Conservation (phyloP, 2,329 filamentous ascomycete species). For the Raffaelea ambrosiae region DNA sequence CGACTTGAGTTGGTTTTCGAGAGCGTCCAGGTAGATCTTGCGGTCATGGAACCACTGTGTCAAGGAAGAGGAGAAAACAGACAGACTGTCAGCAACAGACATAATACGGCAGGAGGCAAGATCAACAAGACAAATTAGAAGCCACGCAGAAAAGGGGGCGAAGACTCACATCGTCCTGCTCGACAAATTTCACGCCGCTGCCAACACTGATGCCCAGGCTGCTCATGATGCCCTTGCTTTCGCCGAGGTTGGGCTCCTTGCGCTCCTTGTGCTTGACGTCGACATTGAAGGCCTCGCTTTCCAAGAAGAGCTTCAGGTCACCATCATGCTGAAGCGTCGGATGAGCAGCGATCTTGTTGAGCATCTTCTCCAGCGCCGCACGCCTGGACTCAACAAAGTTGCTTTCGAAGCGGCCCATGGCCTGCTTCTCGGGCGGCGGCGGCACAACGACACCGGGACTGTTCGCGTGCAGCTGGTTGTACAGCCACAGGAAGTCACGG, state of each 20-base stretch:
- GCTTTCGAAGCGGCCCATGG: slow-evolving; percentile 87
- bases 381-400: slow-evolving; percentile 93
- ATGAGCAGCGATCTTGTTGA: slow-evolving; percentile 90
- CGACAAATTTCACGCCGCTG: slow-evolving; percentile 83
- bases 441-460: slow-evolving; percentile 93
- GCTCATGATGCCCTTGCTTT: slow-evolving; percentile 90
- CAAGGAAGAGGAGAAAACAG: neutral
- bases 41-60: slow-evolving; percentile 93
- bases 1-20: slow-evolving; percentile 84
- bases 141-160: too few species aligned
- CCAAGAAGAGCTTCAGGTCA: slow-evolving; percentile 91
- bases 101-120: neutral
- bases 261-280: slow-evolving; percentile 98
- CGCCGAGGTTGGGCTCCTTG: slow-evolving; percentile 72
- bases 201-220: slow-evolving; percentile 74
- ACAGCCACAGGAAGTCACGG: slow-evolving; percentile 95
- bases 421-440: slow-evolving; percentile 95
- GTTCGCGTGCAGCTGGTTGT: slow-evolving; percentile 87
- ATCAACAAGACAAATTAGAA: too few species aligned
- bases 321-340: slow-evolving; percentile 85
- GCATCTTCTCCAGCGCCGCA: slow-evolving; percentile 90
- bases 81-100: neutral
- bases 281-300: slow-evolving; percentile 91
- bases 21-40: slow-evolving; percentile 84
- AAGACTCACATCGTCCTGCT: slow-evolving; percentile 83